These are phyloP conservation scores for Fraxinus xanthoxyloides DNA, from an alignment of 305 asterid species.

Conservation along the genomic window DNA sequence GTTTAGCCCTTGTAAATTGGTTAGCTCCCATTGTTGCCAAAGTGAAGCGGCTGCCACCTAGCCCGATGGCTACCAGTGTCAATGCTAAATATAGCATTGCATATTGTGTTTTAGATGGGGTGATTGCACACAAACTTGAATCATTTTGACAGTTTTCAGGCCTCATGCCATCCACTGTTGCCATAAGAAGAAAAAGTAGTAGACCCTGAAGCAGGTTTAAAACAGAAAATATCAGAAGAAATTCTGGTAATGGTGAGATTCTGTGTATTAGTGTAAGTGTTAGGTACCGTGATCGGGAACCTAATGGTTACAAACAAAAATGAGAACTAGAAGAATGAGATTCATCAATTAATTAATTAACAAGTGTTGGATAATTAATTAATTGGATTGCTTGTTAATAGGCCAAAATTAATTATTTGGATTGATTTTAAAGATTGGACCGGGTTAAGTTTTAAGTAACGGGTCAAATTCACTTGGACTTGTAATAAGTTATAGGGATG, in stretches of 20 bases:
- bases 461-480: too few relatives aligned
- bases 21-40: slow-evolving; percentile 76
- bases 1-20: slow-evolving; percentile 45
- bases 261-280: too few relatives aligned
- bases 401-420: too few relatives aligned
- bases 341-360: too few relatives aligned
- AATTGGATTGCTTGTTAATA: too few relatives aligned
- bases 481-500: too few relatives aligned
- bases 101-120: slow-evolving; percentile 46
- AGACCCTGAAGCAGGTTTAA: slow-evolving; percentile 39
- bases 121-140: slow-evolving; percentile 29
- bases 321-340: too few relatives aligned
- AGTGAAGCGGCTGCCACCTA: slow-evolving; percentile 66
- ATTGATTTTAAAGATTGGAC: too few relatives aligned
- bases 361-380: too few relatives aligned
- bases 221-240: neutral
- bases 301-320: too few relatives aligned
- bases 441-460: too few relatives aligned
- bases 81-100: slow-evolving; percentile 45
- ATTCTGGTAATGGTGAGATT: neutral
- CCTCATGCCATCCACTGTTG: slow-evolving; percentile 39
- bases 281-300: too few relatives aligned
- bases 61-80: slow-evolving; percentile 48
- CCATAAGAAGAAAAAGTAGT: slow-evolving; percentile 45
- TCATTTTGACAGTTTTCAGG: slow-evolving; percentile 47